Evolutionary conservation across 306 rosid genomes (phyloP).

Genomic region (Biancaea sappan): DNA sequence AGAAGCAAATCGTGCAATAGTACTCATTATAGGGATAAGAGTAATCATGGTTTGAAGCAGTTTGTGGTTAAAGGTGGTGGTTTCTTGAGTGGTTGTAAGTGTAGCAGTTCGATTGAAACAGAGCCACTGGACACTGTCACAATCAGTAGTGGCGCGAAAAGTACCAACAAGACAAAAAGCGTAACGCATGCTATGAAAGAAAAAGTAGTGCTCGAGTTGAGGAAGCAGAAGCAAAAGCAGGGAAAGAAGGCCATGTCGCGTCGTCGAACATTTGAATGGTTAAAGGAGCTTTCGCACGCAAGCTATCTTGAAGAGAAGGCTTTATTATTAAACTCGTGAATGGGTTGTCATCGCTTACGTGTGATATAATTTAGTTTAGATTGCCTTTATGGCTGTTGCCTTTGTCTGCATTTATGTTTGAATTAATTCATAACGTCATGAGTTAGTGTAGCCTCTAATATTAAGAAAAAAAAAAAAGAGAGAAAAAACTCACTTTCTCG

Average conservation of each 20-base stretch:
- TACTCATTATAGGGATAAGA: slow-evolving; percentile 5
- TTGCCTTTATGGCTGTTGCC: slow-evolving; percentile 2
- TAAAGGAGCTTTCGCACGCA: slow-evolving; percentile 62
- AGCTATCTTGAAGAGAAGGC: slow-evolving; percentile 32
- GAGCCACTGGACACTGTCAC: slow-evolving; percentile 38
- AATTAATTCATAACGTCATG: slow-evolving; percentile 18
- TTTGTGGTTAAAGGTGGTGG: slow-evolving; percentile 35
- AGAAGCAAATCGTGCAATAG: slow-evolving; percentile 1
- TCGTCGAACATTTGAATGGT: slow-evolving; percentile 70
- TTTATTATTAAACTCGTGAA: slow-evolving; percentile 32
- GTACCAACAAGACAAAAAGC: slow-evolving; percentile 27
- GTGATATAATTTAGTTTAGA: slow-evolving; percentile 3
- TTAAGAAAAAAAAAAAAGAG: neutral
- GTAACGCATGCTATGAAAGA: slow-evolving; percentile 46
- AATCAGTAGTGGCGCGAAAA: slow-evolving; percentile 33
- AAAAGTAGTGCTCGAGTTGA: slow-evolving; percentile 45
- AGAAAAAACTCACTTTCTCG: neutral
- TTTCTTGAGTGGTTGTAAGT: slow-evolving; percentile 60
- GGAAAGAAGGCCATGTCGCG: slow-evolving; percentile 57
- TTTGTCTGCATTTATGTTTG: slow-evolving; percentile 28
- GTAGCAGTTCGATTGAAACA: slow-evolving; percentile 55
- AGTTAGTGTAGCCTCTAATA: slow-evolving; percentile 30
- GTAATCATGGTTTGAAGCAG: slow-evolving; percentile 25
- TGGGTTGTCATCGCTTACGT: slow-evolving; percentile 21
- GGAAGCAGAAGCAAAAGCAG: slow-evolving; percentile 50